phyloP scores from a whole-genome alignment of 2,329 filamentous ascomycete genomes.

The Grosmannia serpens region DNA sequence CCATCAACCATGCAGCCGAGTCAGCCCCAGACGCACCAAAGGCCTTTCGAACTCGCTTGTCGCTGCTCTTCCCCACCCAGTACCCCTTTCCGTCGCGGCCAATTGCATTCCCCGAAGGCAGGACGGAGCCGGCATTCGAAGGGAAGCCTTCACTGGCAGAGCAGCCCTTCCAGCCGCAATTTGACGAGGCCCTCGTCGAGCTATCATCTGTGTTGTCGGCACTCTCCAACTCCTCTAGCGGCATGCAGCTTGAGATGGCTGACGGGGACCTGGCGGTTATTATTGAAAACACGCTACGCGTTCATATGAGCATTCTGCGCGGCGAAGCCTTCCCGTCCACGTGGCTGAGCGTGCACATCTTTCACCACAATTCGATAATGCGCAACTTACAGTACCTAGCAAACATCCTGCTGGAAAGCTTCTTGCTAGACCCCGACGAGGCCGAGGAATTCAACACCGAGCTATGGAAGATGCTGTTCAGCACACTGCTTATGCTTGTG shows the following conservation, averaged over 20 bases:
- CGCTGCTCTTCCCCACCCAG: slow-evolving; percentile 75
- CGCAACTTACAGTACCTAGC: slow-evolving; percentile 73
- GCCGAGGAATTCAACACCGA: slow-evolving; percentile 87
- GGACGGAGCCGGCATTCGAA: slow-evolving; percentile 18
- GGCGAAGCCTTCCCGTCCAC: slow-evolving; percentile 80
- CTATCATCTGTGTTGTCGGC: slow-evolving; percentile 79
- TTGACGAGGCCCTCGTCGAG: slow-evolving; percentile 83
- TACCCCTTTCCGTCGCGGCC: slow-evolving; percentile 78
- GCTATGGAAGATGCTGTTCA: slow-evolving; percentile 89
- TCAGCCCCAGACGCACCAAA: not conserved
- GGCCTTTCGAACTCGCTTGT: slow-evolving; percentile 54
- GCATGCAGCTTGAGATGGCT: slow-evolving; percentile 63
- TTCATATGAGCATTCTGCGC: slow-evolving; percentile 79
- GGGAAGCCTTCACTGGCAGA: not conserved
- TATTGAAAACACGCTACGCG: slow-evolving; percentile 66
- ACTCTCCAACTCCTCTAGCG: slow-evolving; percentile 60
- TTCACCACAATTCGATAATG: slow-evolving; percentile 84
- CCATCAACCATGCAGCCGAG: slow-evolving; percentile 48
- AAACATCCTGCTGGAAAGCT: slow-evolving; percentile 66
- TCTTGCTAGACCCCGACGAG: slow-evolving; percentile 81
- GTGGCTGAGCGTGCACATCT: slow-evolving; percentile 91
- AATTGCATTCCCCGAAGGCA: slow-evolving; percentile 28
- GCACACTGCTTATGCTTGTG: slow-evolving; percentile 76
- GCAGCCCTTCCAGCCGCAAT: slow-evolving; percentile 23
- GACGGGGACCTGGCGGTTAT: slow-evolving; percentile 65